A percentile compares a stretch with the other conserved stretches of the same genome.
Conservation (phyloP, 1,284 basidiomycete genomes). For the Volvariella volvacea region DNA sequence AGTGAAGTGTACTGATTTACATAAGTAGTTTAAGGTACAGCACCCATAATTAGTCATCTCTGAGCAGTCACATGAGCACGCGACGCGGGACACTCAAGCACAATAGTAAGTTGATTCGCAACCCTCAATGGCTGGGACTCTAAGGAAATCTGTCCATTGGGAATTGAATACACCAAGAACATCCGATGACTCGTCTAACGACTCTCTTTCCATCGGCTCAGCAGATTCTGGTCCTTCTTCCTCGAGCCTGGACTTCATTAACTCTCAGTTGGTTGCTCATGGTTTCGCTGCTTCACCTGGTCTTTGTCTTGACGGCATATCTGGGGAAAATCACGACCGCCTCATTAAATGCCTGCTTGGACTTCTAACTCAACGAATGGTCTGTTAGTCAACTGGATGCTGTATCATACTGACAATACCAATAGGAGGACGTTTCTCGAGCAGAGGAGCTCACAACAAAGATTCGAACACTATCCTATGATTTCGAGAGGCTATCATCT, state of each 20-base stretch:
- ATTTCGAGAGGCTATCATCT: slow-evolving; percentile 69
- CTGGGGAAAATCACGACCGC: slow-evolving; percentile 53
- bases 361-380: slow-evolving; percentile 73
- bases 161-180: slow-evolving; percentile 27
- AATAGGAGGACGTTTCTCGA: slow-evolving; percentile 73
- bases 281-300: slow-evolving; percentile 67
- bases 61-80: too few species aligned
- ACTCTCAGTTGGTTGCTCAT: slow-evolving; percentile 73
- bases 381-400: slow-evolving; percentile 43
- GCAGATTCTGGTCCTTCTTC: slow-evolving; percentile 39
- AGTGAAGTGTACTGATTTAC: too few species aligned
- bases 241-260: slow-evolving; percentile 64
- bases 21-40: too few species aligned
- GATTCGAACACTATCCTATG: slow-evolving; percentile 73
- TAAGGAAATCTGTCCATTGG: slow-evolving; percentile 42
- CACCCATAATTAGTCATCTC: too few species aligned
- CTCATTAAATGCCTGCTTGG: slow-evolving; percentile 73
- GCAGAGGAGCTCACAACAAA: slow-evolving; percentile 74
- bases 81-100: too few species aligned
- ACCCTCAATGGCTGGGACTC: too few species aligned
- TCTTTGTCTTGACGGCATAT: slow-evolving; percentile 54
- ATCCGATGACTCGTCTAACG: slow-evolving; percentile 17
- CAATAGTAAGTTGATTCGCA: too few species aligned
- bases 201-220: slow-evolving; percentile 28
- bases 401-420: slow-evolving; percentile 1